Conservation (phyloP, 257 asterid species). For the Hygrophila difformis region DNA sequence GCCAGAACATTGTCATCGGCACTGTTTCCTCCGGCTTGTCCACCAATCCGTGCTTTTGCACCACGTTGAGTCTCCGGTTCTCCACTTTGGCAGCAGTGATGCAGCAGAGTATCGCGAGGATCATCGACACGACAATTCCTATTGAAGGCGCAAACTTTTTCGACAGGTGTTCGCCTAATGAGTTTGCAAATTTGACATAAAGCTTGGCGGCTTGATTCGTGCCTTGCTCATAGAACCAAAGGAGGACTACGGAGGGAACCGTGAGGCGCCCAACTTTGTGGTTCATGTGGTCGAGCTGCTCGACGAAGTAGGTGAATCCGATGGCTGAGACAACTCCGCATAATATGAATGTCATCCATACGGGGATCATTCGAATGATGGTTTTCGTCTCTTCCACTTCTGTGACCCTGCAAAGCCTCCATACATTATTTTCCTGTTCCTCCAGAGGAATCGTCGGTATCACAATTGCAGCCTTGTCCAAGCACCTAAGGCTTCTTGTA, state of each 20-base stretch:
- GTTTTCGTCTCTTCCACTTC: conserved; percentile 48
- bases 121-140: conserved; percentile 29
- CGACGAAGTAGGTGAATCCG: conserved; percentile 40
- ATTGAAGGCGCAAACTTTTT: conserved; percentile 21
- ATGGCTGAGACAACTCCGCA: conserved; percentile 33
- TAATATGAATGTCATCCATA: conserved; percentile 32
- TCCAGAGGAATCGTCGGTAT: conserved; percentile 15
- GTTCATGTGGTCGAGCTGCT: conserved; percentile 22
- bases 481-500: conserved; percentile 21
- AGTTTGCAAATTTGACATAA: conserved; percentile 10
- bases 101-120: conserved; percentile 34
- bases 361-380: conserved; percentile 27
- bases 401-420: conserved; percentile 34
- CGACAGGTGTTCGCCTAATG: too few relatives aligned
- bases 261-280: conserved; percentile 26
- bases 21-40: conserved; percentile 29
- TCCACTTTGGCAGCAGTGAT: conserved; percentile 47
- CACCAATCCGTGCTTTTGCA: conserved; percentile 22
- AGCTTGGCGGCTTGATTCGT: conserved; percentile 12
- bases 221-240: conserved; percentile 25
- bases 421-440: conserved; percentile 21
- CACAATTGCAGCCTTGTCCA: conserved; percentile 40
- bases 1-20: conserved; percentile 42
- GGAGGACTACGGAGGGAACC: conserved; percentile 8
- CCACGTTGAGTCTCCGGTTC: conserved; percentile 27